A percentile compares a stretch with the other conserved stretches of the same genome.
Conservation (phyloP, 805 yeast genomes). For the Wickerhamomyces chambardii region DNA sequence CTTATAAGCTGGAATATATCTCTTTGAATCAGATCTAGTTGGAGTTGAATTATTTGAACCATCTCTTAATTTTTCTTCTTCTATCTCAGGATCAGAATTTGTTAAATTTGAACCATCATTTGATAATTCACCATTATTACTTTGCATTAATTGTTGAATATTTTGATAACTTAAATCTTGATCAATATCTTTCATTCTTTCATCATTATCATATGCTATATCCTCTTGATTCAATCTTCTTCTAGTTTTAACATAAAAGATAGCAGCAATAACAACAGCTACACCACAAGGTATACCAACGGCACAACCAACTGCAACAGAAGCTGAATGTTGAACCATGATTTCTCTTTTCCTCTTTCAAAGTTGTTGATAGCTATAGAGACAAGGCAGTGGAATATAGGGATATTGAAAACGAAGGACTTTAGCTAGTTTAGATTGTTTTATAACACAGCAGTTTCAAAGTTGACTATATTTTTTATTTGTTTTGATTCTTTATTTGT, state of each 20-base stretch:
- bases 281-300: conserved; percentile 41
- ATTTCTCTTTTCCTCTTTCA: no score
- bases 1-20: conserved; percentile 29
- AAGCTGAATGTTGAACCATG: conserved; percentile 7
- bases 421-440: no score
- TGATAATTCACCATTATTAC: neutral
- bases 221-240: conserved; percentile 28
- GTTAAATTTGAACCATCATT: neutral
- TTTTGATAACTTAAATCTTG: conserved; percentile 23
- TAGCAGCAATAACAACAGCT: conserved; percentile 23
- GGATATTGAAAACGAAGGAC: no score
- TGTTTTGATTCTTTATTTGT: no score
- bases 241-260: conserved; percentile 29
- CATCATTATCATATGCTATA: conserved; percentile 18
- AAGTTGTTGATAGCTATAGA: no score
- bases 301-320: conserved; percentile 41
- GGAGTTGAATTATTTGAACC: conserved; percentile 1
- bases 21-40: conserved; percentile 5
- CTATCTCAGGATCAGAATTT: neutral
- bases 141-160: conserved; percentile 12
- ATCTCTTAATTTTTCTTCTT: conserved; percentile 1
- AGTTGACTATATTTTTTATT: no score
- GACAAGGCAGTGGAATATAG: no score
- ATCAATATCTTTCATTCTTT: conserved; percentile 25
- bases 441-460: no score